Percentiles rank a stretch among this genome's conserved stretches.
Conservation (phyloP, 441 rosid species). For the Pelargonium citronellum region DNA sequence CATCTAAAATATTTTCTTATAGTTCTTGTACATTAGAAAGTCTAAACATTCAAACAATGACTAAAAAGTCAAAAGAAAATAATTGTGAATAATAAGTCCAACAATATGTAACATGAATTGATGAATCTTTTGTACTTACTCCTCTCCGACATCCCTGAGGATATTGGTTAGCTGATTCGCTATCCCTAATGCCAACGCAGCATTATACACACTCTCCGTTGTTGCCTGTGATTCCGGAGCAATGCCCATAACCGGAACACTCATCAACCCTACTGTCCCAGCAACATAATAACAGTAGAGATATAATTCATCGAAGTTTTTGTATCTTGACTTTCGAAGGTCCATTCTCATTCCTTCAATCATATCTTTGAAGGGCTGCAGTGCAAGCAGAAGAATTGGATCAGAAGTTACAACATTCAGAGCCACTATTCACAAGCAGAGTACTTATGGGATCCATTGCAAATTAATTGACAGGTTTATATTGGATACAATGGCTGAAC, state of each 20-base stretch:
- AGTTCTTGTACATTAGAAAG: too few species aligned
- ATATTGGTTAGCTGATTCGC: constrained; percentile 56
- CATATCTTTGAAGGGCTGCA: constrained; percentile 50
- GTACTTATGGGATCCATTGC: neutral
- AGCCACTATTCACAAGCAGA: neutral
- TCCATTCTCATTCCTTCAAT: constrained; percentile 51
- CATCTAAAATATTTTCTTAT: too few species aligned
- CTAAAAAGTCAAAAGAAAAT: too few species aligned
- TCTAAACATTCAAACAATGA: too few species aligned
- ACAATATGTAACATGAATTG: neutral
- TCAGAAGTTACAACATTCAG: neutral
- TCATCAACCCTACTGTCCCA: constrained; percentile 52
- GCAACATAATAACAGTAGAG: constrained; percentile 55
- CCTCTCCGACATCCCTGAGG: constrained; percentile 53
- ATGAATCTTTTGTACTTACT: constrained; percentile 28
- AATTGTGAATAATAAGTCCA: too few species aligned
- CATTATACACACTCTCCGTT: constrained; percentile 40
- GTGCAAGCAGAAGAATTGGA: neutral
- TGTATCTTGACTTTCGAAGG: constrained; percentile 36
- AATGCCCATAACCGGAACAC: constrained; percentile 52
- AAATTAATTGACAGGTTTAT: too few species aligned
- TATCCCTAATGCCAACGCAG: constrained; percentile 46
- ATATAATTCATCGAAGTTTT: constrained; percentile 44
- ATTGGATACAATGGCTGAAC: too few species aligned
- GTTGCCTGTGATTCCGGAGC: constrained; percentile 39